phyloP scores from a whole-genome alignment of 2,329 filamentous ascomycete genomes.

The Penicillium sp. region DNA sequence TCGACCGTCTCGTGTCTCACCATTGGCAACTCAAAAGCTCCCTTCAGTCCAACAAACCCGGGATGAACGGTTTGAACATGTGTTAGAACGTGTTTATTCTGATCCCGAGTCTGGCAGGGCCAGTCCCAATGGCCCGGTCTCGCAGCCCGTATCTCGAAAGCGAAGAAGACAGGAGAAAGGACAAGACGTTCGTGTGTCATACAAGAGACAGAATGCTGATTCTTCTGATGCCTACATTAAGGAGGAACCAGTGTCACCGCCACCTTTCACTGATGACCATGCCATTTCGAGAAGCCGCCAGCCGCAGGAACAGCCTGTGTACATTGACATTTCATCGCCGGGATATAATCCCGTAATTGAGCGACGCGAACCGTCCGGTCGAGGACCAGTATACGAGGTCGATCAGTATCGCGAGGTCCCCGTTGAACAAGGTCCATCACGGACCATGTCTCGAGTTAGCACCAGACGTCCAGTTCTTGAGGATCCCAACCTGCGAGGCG shows the following conservation, averaged over 20 bases:
- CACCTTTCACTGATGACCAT: conserved; percentile 51
- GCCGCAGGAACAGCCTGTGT: conserved; percentile 47
- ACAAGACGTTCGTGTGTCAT: conserved; percentile 32
- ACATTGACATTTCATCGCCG: conserved; percentile 48
- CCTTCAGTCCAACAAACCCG: conserved; percentile 57
- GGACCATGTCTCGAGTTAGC: conserved; percentile 42
- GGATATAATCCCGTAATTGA: conserved; percentile 39
- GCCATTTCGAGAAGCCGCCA: conserved; percentile 36
- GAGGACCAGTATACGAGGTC: conserved; percentile 36
- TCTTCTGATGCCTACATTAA: conserved; percentile 58
- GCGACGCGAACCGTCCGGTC: conserved; percentile 31
- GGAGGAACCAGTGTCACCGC: conserved; percentile 63
- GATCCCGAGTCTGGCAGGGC: conserved; percentile 38
- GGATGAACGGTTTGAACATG: conserved; percentile 46
- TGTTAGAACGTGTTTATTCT: conserved; percentile 25
- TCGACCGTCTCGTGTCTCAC: conserved; percentile 69
- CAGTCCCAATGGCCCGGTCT: conserved; percentile 45
- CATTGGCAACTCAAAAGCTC: conserved; percentile 55
- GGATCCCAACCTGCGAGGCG: conserved; percentile 47
- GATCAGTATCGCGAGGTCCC: conserved; percentile 35
- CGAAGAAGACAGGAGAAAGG: conserved; percentile 49
- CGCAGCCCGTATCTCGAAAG: conserved; percentile 52
- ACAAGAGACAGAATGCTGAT: conserved; percentile 35
- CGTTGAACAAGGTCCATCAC: conserved; percentile 35
- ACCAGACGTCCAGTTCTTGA: conserved; percentile 41